Evolutionary conservation across 177 flowering plant genomes (phyloP), one percentile per base, ranked within the genome.

Genomic region (Telopea speciosissima): DNA sequence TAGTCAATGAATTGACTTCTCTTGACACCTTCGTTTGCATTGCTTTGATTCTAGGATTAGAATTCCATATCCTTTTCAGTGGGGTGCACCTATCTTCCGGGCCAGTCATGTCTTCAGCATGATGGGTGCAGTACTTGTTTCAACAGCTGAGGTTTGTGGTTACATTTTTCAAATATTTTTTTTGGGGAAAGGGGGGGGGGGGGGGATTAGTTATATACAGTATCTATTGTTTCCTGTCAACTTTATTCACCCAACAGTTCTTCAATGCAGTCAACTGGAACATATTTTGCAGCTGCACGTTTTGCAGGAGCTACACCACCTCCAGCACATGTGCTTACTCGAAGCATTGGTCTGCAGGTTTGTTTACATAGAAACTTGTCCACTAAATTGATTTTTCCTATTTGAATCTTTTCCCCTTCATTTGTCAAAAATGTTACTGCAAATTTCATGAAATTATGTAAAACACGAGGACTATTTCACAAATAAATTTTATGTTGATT

Each of bases 51-150:
- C 3, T 69, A 95, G 99, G 99, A 79, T 95, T 75, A 92, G 70
- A 82, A 64, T 92, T 63, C 99, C 99, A 36, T 93, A 95, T 73
- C 99, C 99, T 21, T 90, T 95, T 75, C 97, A 92, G 74, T 95
- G 97, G 97, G 99, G 99, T 64, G 72, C 92, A 44, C 99, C 99
- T 5, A 85, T 92, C 65, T 95, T 95, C 75, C 83, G 86, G 72
- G 97, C 97, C 8, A 85, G 97, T 74, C 93, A 90, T 69, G 94
- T 93, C 69, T 93, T 95, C 81, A 97, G 97, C 33, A 95, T 95
- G 99, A 82, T 95, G 82, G 99, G 99, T 17, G 97, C 97, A 21
- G 92, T 90, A 40, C 85, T 95, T 76, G 99, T 95, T 72, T 69
- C 97, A 36, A 81, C 96, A 64, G 94, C 92, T 61, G 99, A 95